Evolutionary conservation across 306 rosid genomes (phyloP), one percentile per base, ranked within the genome.

Genomic region (Cicer bijugum): DNA sequence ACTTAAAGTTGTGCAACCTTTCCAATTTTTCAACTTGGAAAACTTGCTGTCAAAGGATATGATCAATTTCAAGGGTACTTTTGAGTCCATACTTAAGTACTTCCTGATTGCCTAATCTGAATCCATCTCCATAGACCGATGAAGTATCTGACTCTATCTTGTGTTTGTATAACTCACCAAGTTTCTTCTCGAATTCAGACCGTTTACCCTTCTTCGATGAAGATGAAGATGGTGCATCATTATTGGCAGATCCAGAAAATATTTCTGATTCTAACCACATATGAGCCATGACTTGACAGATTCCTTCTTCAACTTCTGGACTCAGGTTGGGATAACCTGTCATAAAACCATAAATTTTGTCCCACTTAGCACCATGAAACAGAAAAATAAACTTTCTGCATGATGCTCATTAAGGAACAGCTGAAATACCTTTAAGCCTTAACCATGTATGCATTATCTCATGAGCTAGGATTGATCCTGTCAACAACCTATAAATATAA

Each of bases 381-480:
- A 43, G 71, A 68, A 65, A 17, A 17, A 33, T 50, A 35, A 43
- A 15, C 45, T 48, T 45, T 37, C 64, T n/a, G 72, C 50, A 47
- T 39, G 44, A 61, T 12, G 8, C 12, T 74, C 37, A 37, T 61
- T 52, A 53, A 7, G 78, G 79, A 52, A 47, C 48, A 83, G 76
- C 52, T 62, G 43, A 71, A 74, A 66, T 59, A 93, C 99, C 99
- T 84, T 90, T 95, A 72, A 95, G 99, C 80, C 99, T 82, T 42
- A 95, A 96, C 99, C 99, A 95, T 12, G 93, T 97, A 75, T 95
- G 99, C 99, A 95, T 95, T 96, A 90, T 90, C 84, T 95, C 99
- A 8, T 95, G 99, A 80, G 99, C 97, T 56, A 95, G 84, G 86
- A 95, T 95, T 33, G 99, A 91, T 68, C 99, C 99, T 1, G 97